phyloP scores from a whole-genome alignment of 2,329 filamentous ascomycete genomes.

The Canariomyces notabilis region DNA sequence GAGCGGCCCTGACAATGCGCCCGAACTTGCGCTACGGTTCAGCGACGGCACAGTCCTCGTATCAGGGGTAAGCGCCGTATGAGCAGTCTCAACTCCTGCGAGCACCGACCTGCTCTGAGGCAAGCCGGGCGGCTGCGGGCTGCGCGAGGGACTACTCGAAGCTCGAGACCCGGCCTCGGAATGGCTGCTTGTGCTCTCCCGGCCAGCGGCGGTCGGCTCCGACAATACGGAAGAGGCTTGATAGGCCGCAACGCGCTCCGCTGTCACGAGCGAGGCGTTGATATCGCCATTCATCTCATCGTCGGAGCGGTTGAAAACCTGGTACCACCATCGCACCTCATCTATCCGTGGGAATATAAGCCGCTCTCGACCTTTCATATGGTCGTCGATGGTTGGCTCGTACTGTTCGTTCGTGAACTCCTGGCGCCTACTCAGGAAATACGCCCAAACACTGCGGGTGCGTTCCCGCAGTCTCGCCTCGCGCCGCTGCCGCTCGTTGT shows the following conservation, averaged over 20 bases:
- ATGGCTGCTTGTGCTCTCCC: slow-evolving; percentile 4
- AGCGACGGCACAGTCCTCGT: slow-evolving; percentile 32
- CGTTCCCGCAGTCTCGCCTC: slow-evolving; percentile 64
- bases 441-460: slow-evolving; percentile 90
- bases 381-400: slow-evolving; percentile 69
- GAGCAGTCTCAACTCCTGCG: slow-evolving; percentile 53
- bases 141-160: slow-evolving; percentile 23
- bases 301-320: slow-evolving; percentile 78
- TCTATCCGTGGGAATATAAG: slow-evolving; percentile 73
- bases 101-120: slow-evolving; percentile 49
- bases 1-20: slow-evolving; percentile 40
- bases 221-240: slow-evolving; percentile 24
- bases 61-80: slow-evolving; percentile 45
- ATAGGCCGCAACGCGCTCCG: slow-evolving; percentile 33
- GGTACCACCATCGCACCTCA: slow-evolving; percentile 90
- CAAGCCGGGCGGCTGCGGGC: slow-evolving; percentile 37
- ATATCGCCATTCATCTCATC: slow-evolving; percentile 83
- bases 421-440: slow-evolving; percentile 74
- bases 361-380: slow-evolving; percentile 71
- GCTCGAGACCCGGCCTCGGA: slow-evolving; percentile 10
- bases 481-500: slow-evolving; percentile 82
- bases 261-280: slow-evolving; percentile 49
- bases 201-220: slow-evolving; percentile 9
- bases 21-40: slow-evolving; percentile 42
- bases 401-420: slow-evolving; percentile 84